Evolutionary conservation across 1,284 basidiomycete genomes (phyloP), one percentile per base, ranked within the genome.

Genomic region (Malassezia obtusa): DNA sequence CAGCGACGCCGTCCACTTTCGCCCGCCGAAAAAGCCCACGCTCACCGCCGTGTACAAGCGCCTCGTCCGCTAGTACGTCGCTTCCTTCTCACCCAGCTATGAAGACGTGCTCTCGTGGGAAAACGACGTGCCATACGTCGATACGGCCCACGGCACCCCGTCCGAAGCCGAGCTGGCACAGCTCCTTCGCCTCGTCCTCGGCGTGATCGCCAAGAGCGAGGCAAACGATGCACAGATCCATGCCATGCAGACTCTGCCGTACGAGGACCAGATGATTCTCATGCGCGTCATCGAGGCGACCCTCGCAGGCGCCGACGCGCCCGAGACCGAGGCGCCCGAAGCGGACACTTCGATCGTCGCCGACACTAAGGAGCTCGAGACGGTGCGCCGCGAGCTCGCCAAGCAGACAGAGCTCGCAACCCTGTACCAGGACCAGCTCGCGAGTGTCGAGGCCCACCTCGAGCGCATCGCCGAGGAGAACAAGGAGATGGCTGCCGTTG

Each of bases 141-240:
- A 55, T 19, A 33, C 25, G 39, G 30, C 4, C 35, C 50, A 38
- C 9, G 17, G 8, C 17, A 3, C 15, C 43, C 12, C n/a, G n/a
- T n/a, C 32, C 4, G 31, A 37, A 3, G 31, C 19, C 1, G 84
- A 86, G 33, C 83, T 84, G 0, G 79, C 87, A 49, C 78, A 82
- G 21, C 79, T 91, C 75, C 87, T 86, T 65, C 81, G 86, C 55
- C 79, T 95, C 33, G 87, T 88, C 1, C 86, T 96, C 44, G 88
- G 87, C 4, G 89, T 95, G 61, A 87, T 89, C 0, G 90, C 94
- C 2, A 87, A 94, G 69, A 87, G 59, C 52, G 68, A 67, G 11
- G 61, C 81, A 75, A 89, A 88, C 65, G 81, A 84, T 73, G 81
- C 83, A 49, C 85, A 88, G 61, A 87, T 90, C 56, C 83, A 82